Percentiles rank a stretch among this genome's conserved stretches.
Evolutionary conservation across 1,139 yeast genomes (phyloP).

Genomic region (Magnusiomyces paraingens): DNA sequence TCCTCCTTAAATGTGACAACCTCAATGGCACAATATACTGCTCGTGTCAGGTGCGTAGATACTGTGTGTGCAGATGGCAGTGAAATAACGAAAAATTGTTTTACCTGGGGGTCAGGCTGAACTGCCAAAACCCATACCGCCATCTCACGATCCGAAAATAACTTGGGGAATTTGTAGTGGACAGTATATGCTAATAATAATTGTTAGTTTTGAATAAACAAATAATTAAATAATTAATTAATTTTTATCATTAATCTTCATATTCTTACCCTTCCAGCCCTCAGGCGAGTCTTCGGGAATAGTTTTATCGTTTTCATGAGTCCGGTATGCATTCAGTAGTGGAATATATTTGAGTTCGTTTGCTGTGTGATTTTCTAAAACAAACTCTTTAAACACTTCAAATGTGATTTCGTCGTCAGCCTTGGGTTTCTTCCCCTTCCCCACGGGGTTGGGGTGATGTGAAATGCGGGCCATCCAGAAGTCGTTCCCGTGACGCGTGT

Average conservation of each 20-base stretch:
- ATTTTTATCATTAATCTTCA: neutral
- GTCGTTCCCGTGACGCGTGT: conserved; percentile 33
- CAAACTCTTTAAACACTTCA: conserved; percentile 27
- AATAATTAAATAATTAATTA: too few species aligned
- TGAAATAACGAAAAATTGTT: conserved; percentile 47
- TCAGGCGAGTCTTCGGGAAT: conserved; percentile 8
- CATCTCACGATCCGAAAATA: conserved; percentile 48
- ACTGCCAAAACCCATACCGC: conserved; percentile 49
- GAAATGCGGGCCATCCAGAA: conserved; percentile 45
- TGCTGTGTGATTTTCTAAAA: conserved; percentile 34
- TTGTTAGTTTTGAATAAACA: neutral
- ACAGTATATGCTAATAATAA: conserved; percentile 25
- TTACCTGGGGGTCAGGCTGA: conserved; percentile 29
- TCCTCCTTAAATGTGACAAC: conserved; percentile 38
- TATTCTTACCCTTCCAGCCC: conserved; percentile 9
- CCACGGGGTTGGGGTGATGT: conserved; percentile 25
- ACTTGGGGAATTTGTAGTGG: conserved; percentile 46
- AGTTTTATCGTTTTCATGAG: conserved; percentile 31
- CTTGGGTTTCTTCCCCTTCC: too few species aligned
- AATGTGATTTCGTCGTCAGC: conserved; percentile 22
- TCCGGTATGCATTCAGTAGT: conserved; percentile 33
- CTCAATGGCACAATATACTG: conserved; percentile 54
- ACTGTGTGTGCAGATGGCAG: conserved; percentile 37
- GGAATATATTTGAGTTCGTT: conserved; percentile 37
- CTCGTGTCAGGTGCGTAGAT: conserved; percentile 27